Base-by-base conservation (phyloP, 768 basidiomycete genomes). In the Cystobasidium tubakii region DNA sequence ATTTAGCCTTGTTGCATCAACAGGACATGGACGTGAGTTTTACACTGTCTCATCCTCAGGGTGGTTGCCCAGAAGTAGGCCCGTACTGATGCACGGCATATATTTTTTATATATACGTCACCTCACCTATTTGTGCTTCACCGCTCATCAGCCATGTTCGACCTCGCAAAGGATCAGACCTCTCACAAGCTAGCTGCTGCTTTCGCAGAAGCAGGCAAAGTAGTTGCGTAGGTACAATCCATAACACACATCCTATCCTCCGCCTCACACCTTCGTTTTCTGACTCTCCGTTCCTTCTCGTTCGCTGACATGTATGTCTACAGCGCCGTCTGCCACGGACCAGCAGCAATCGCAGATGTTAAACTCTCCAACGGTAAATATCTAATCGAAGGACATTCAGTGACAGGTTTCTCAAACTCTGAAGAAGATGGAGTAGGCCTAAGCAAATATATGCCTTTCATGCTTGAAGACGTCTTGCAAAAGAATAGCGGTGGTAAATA, bases 251-350 rank as follows among this genome's bases (percentile, higher is more conserved):
- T 55, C 62, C 29, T n/a, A 42, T n/a, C 1, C 50, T n/a, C 1
- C 29, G 46, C 46, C 23, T n/a, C n/a, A n/a, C n/a, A n/a, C n/a
- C n/a, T n/a, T n/a, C n/a, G n/a, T n/a, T n/a, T n/a, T n/a, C n/a
- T n/a, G n/a, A n/a, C n/a, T n/a, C n/a, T n/a, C n/a, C n/a, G n/a
- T n/a, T n/a, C n/a, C n/a, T n/a, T n/a, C n/a, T n/a, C n/a, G n/a
- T n/a, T n/a, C n/a, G n/a, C n/a, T n/a, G n/a, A n/a, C n/a, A n/a
- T n/a, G n/a, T n/a, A n/a, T n/a, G n/a, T n/a, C n/a, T 27, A 27
- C 39, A 65, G 63, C n/a, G 72, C 72, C 55, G 89, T 91, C 34
- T 91, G 90, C 83, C 90, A 91, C 81, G 90, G 90, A 21, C 86
- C 90, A 66, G 89, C 86, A 85, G 74, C 64, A n/a, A 29, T 83